Evolutionary conservation across 2,329 filamentous ascomycete genomes (phyloP).

Genomic region (Botrytis galanthina): DNA sequence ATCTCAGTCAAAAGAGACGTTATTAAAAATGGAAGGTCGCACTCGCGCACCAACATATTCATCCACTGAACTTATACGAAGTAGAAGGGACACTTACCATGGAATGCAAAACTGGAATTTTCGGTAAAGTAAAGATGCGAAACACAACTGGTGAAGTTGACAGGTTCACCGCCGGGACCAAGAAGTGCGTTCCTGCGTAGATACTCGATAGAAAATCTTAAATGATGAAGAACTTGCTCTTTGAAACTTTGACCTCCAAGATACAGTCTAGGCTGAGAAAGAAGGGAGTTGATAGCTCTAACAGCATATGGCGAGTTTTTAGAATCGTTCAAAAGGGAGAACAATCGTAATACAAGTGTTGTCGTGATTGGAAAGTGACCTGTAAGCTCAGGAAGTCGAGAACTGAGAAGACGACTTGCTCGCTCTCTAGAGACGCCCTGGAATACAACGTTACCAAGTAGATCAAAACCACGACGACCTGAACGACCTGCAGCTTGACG

Average conservation of each 20-base stretch:
- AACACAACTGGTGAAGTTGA: constrained; percentile 71
- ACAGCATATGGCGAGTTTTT: constrained; percentile 60
- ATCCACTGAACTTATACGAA: background rate
- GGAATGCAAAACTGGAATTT: constrained; percentile 73
- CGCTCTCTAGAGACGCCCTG: constrained; percentile 61
- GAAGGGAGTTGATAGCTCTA: constrained; percentile 61
- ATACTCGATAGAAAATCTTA: constrained; percentile 80
- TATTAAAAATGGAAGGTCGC: background rate
- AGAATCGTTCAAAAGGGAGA: constrained; percentile 65
- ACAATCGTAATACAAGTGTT: constrained; percentile 66
- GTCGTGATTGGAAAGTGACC: constrained; percentile 79
- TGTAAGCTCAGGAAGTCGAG: constrained; percentile 68
- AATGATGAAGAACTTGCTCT: constrained; percentile 69
- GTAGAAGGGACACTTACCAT: constrained; percentile 43
- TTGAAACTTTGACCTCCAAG: constrained; percentile 67
- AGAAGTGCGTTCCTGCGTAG: constrained; percentile 67
- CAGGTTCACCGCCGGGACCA: constrained; percentile 56
- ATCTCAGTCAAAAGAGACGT: background rate
- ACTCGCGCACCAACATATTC: background rate
- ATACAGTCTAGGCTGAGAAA: constrained; percentile 68
- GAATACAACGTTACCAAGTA: constrained; percentile 80
- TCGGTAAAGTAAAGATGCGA: constrained; percentile 75
- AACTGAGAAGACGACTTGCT: constrained; percentile 68
- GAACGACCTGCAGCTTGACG: constrained; percentile 75
- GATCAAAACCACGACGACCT: constrained; percentile 75